A percentile compares a stretch with the other conserved stretches of the same genome.
These are phyloP conservation scores for Metschnikowia corniflorae DNA, from an alignment of 805 yeast species.

Conservation along the genomic window DNA sequence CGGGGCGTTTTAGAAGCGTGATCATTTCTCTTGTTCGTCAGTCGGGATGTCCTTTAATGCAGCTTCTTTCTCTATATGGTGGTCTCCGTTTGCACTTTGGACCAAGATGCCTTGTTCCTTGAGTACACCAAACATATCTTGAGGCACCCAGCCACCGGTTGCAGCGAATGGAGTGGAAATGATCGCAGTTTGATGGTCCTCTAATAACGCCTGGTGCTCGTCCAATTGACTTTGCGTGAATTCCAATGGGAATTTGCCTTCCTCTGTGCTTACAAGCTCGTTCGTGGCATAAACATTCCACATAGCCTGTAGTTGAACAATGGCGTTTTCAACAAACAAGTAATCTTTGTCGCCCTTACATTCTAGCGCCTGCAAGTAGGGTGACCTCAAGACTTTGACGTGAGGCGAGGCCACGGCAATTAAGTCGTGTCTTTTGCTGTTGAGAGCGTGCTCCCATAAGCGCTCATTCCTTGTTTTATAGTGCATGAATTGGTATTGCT, in stretches of 20 bases:
- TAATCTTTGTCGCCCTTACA: constrained; percentile 56
- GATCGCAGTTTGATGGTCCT: constrained; percentile 63
- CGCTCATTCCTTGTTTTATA: constrained; percentile 89
- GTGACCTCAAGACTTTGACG: constrained; percentile 63
- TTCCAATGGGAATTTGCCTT: constrained; percentile 52
- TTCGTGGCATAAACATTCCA: constrained; percentile 66
- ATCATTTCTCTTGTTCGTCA: not conserved
- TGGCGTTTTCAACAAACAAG: constrained; percentile 61
- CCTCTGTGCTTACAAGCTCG: constrained; percentile 46
- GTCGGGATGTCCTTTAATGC: constrained; percentile 21
- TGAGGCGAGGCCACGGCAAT: constrained; percentile 84
- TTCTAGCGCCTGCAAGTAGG: constrained; percentile 60
- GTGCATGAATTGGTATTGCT: constrained; percentile 81
- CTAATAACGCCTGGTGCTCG: constrained; percentile 53
- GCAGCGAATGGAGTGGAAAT: constrained; percentile 79
- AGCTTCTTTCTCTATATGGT: constrained; percentile 29
- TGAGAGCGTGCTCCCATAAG: constrained; percentile 77
- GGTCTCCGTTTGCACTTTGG: constrained; percentile 48
- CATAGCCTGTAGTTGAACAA: constrained; percentile 61
- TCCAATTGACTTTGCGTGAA: constrained; percentile 59
- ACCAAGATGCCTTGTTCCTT: constrained; percentile 64
- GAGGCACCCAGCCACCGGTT: constrained; percentile 95
- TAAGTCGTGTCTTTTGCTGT: constrained; percentile 58
- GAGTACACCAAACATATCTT: constrained; percentile 78
- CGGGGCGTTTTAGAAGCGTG: too few relatives aligned